Conservation (phyloP, 345 rosid genomes). For the Syzygium aromaticum region DNA sequence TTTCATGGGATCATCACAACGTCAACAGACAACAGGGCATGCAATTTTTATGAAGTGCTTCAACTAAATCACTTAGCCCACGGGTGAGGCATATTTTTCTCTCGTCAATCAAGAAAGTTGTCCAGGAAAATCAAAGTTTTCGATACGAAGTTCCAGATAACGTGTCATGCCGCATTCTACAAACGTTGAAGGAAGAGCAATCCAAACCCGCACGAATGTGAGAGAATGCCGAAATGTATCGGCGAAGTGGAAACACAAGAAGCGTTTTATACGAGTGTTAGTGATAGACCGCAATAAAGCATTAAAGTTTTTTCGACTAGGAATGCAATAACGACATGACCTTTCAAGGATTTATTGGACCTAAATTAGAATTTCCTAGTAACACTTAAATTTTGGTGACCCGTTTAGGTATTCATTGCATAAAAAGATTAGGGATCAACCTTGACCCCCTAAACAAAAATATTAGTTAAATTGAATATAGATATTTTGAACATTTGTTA, state of each 20-base stretch:
- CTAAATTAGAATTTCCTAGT: not conserved
- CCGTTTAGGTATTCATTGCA: no score
- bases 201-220: not conserved
- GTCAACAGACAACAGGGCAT: not conserved
- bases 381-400: no score
- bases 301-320: not conserved
- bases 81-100: not conserved
- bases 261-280: not conserved
- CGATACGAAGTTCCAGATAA: not conserved
- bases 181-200: not conserved
- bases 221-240: not conserved
- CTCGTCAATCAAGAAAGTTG: not conserved
- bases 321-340: fast-evolving
- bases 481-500: no score
- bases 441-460: no score
- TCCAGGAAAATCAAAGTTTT: not conserved
- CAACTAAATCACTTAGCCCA: not conserved
- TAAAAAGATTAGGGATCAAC: no score
- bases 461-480: no score
- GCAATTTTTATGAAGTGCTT: not conserved
- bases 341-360: not conserved
- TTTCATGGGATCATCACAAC: not conserved
- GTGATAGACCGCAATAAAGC: not conserved
- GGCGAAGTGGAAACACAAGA: not conserved
- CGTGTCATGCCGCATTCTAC: not conserved